phyloP scores from a whole-genome alignment of 148 eudicot genomes.

The Spergularia marina region DNA sequence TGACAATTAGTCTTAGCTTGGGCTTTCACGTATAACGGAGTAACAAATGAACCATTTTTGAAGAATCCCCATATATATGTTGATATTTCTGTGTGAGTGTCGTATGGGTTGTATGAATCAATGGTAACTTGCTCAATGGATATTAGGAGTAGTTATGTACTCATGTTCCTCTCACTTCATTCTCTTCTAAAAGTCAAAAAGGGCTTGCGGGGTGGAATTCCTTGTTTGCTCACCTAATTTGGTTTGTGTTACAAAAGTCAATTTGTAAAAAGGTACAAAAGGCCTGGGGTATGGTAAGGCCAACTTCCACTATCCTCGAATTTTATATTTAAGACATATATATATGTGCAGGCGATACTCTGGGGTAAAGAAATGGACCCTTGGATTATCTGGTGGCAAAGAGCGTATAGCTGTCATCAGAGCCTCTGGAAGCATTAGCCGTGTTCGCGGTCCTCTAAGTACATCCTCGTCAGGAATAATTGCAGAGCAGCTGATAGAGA shows the following conservation, averaged over 20 bases:
- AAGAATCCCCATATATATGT: no score
- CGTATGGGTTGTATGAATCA: not conserved
- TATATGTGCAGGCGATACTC: constrained; percentile 60
- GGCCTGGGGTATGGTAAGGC: not conserved
- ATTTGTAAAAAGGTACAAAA: not conserved
- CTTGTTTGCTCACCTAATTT: no score
- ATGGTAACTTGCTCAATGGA: not conserved
- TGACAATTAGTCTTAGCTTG: not conserved
- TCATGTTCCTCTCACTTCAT: not conserved
- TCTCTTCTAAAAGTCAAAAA: not conserved
- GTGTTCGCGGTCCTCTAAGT: constrained; percentile 60
- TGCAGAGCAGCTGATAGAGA: constrained; percentile 78
- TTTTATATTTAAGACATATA: not conserved
- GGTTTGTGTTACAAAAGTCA: constrained; percentile 4
- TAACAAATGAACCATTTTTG: not conserved
- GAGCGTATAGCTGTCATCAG: constrained; percentile 81
- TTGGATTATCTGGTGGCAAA: constrained; percentile 78
- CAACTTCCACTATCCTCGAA: constrained; percentile 7
- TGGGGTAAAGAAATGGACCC: constrained; percentile 73
- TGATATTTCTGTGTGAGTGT: not conserved
- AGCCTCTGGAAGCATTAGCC: constrained; percentile 91
- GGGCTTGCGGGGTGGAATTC: no score
- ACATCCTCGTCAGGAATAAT: constrained; percentile 58
- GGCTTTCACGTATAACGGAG: not conserved
- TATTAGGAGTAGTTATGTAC: not conserved